Evolutionary conservation across 2,329 filamentous ascomycete genomes (phyloP).

Genomic region (Fusarium fujikuroi): DNA sequence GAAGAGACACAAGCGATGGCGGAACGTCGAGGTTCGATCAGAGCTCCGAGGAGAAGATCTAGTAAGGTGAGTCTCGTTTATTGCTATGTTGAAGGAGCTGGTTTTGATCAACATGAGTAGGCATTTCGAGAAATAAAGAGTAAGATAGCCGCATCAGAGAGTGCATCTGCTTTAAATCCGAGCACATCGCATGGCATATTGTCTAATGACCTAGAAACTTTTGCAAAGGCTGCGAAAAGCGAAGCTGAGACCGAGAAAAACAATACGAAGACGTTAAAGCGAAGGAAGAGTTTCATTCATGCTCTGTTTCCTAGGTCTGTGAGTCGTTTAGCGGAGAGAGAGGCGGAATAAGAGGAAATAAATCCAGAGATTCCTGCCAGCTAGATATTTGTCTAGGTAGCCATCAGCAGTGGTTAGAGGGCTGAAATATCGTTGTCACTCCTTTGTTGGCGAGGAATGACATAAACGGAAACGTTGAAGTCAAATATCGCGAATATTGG

Average conservation of each 20-base stretch:
- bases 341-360: not conserved
- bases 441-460: not conserved
- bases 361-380: not conserved
- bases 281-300: slow-evolving; percentile 60
- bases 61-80: slow-evolving; percentile 26
- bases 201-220: not conserved
- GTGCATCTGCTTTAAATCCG: not conserved
- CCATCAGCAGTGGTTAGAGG: not conserved
- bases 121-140: slow-evolving; percentile 12
- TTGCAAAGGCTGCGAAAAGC: not conserved
- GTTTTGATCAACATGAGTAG: slow-evolving; percentile 12
- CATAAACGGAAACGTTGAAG: no score
- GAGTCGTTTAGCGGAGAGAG: slow-evolving; percentile 2
- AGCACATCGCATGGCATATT: not conserved
- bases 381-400: not conserved
- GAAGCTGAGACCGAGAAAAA: not conserved
- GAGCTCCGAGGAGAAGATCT: slow-evolving; percentile 22
- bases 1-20: slow-evolving; percentile 1
- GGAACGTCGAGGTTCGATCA: slow-evolving; percentile 14
- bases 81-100: no score
- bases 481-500: not conserved
- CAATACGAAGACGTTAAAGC: slow-evolving; percentile 42
- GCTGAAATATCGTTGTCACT: not conserved
- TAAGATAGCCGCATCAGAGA: not conserved
- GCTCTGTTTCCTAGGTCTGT: slow-evolving; percentile 50